phyloP scores from a whole-genome alignment of 2,329 filamentous ascomycete species.

The Amylocarpus encephaloides region DNA sequence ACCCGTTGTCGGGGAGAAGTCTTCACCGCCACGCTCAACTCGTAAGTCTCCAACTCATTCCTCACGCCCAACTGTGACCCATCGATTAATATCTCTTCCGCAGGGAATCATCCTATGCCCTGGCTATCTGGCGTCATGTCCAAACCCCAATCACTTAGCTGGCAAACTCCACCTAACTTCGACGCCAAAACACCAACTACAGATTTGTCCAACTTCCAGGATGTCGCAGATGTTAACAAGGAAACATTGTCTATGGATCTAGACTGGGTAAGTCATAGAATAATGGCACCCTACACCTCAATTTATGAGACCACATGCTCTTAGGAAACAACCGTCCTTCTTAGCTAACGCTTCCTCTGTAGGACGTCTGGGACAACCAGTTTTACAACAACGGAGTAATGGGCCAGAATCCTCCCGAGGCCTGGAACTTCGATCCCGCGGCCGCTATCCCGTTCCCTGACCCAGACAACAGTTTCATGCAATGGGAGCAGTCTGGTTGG shows the following conservation, averaged over 20 bases:
- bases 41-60: too few relatives aligned
- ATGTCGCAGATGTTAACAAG: background rate
- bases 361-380: conserved; percentile 20
- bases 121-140: too few relatives aligned
- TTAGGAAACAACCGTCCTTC: background rate
- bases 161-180: background rate
- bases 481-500: too few relatives aligned
- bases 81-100: too few relatives aligned
- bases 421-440: too few relatives aligned
- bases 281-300: background rate
- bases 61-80: too few relatives aligned
- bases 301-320: background rate
- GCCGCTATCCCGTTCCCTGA: too few relatives aligned
- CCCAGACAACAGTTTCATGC: too few relatives aligned
- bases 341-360: background rate
- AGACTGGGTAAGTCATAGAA: conserved; percentile 17
- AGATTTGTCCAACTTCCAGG: background rate
- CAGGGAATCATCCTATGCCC: too few relatives aligned
- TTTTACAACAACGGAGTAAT: conserved; percentile 9
- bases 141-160: too few relatives aligned
- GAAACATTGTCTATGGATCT: conserved; percentile 3
- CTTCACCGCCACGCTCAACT: background rate
- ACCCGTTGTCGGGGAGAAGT: background rate
- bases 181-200: background rate
- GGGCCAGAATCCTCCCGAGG: background rate